Base-by-base conservation (phyloP, 805 yeast genomes). In the Teunomyces cretensis region DNA sequence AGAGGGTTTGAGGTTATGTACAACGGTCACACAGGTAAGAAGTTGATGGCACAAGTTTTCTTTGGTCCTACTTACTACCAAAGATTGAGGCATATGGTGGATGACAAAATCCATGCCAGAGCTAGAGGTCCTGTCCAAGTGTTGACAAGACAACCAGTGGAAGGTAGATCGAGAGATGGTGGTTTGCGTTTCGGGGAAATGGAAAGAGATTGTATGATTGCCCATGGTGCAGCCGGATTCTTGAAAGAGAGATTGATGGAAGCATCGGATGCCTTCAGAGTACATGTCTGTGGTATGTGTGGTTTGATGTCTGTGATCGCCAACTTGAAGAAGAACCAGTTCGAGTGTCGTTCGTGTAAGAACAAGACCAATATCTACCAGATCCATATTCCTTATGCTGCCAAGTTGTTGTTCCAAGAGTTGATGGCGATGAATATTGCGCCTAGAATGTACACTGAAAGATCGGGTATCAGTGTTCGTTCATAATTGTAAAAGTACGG, bases 181-280 rank as follows among this genome's bases (percentile, higher is more conserved):
- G 99, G 99, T 58, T 77, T 92, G 67, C 88, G 99, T 72, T 91
- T 92, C 80, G 99, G 99, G 62, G 99, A 92, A 71, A 94, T 94
- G 99, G 99, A 94, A 74, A 88, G 99, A 76, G 99, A 94, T 79
- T 94, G 99, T 86, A 92, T 94, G 97, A 94, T 94, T 77, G 99
- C 99, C 2, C 98, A 94, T 65, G 99, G 99, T 67, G 98, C 97
- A 11, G 97, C 99, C 3, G 95, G 97, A 6, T 92, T 94, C 76
- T 80, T 94, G 74, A 90, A 92, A 70, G 99, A 94, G 74, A 81
- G 99, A 67, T 76, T 94, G 67, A 92, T 94, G 97, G 98, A 94
- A 70, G 97, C 97, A 9, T 92, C 98, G 0, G 99, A 94, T 74
- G 97, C 98, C 1, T 94, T 94, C 78, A 81, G 98, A 70, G 98